phyloP scores from a whole-genome alignment of 371 early-diverging fungal genomes.

The Funneliformis caledonium region DNA sequence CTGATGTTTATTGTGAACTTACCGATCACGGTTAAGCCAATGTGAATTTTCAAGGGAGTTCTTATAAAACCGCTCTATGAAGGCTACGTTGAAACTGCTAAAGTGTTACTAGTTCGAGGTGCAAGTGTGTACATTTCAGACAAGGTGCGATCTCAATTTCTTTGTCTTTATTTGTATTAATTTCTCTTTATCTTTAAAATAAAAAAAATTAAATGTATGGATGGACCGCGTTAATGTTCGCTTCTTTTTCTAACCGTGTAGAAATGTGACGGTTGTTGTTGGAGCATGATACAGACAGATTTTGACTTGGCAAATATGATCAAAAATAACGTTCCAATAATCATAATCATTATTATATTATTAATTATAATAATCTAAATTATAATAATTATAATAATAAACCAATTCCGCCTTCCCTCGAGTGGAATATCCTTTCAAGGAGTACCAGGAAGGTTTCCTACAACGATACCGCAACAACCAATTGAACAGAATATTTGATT shows the following conservation, averaged over 20 bases:
- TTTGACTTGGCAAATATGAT: constrained; percentile 44
- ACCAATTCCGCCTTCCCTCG: background rate
- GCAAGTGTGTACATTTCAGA: constrained; percentile 46
- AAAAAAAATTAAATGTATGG: constrained; percentile 41
- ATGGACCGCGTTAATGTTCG: constrained; percentile 53
- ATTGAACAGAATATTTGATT: too few relatives aligned
- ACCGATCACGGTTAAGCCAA: constrained; percentile 46
- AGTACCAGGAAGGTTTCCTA: background rate
- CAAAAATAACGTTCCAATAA: constrained; percentile 38
- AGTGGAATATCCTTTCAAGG: background rate
- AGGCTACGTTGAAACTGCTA: constrained; percentile 46
- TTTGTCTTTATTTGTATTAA: background rate
- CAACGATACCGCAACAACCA: background rate
- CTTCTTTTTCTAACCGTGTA: constrained; percentile 47
- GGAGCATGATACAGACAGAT: constrained; percentile 46
- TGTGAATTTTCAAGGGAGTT: constrained; percentile 49
- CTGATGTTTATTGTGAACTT: constrained; percentile 46
- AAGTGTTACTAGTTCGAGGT: constrained; percentile 45
- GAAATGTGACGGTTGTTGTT: constrained; percentile 48
- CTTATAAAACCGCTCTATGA: constrained; percentile 49
- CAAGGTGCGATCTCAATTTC: constrained; percentile 32
- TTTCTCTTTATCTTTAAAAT: background rate
- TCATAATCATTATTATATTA: background rate
- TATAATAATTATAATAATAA: background rate
- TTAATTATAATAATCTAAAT: background rate